Evolutionary conservation across 176 grass and related monocot species (phyloP).

Genomic region (Olyra latifolia): DNA sequence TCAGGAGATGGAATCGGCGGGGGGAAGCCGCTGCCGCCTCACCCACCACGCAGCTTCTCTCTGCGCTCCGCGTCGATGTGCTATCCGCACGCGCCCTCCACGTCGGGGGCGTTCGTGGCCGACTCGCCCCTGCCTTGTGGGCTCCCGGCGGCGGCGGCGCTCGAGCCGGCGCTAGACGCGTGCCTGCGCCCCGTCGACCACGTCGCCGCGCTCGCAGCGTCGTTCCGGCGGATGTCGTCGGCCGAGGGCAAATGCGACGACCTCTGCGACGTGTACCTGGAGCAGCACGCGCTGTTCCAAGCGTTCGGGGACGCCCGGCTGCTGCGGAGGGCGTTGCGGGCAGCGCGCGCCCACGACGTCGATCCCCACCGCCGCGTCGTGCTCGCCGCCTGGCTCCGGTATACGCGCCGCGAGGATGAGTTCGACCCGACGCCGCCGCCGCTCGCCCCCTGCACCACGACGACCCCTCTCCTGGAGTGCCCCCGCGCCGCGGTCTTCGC

Average conservation of each 20-base stretch:
- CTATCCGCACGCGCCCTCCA: conserved; percentile 44
- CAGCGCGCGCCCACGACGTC: conserved; percentile 66
- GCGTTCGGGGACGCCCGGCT: conserved; percentile 59
- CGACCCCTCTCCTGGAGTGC: conserved; percentile 82
- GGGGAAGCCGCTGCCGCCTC: conserved; percentile 38
- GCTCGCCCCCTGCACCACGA: conserved; percentile 55
- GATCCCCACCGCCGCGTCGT: conserved; percentile 83
- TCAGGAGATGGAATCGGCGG: conserved; percentile 26
- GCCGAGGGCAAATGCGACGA: conserved; percentile 18
- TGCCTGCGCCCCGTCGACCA: conserved; percentile 81
- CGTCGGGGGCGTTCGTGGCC: conserved; percentile 41
- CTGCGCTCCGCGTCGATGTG: conserved; percentile 54
- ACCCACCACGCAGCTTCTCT: conserved; percentile 48
- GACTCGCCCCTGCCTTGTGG: conserved; percentile 77
- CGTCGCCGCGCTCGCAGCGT: conserved; percentile 56
- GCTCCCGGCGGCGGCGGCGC: conserved; percentile 54
- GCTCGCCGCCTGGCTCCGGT: conserved; percentile 86
- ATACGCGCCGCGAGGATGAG: conserved; percentile 88
- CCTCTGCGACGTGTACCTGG: conserved; percentile 79
- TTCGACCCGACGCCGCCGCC: conserved; percentile 54
- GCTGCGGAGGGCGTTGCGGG: conserved; percentile 63
- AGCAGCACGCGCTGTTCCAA: conserved; percentile 81
- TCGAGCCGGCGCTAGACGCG: conserved; percentile 68
- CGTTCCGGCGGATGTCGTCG: conserved; percentile 51
- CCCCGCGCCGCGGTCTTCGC: conserved; percentile 65